Evolutionary conservation across 371 early-diverging fungal species (phyloP).

Genomic region (Vairimorpha apis): DNA sequence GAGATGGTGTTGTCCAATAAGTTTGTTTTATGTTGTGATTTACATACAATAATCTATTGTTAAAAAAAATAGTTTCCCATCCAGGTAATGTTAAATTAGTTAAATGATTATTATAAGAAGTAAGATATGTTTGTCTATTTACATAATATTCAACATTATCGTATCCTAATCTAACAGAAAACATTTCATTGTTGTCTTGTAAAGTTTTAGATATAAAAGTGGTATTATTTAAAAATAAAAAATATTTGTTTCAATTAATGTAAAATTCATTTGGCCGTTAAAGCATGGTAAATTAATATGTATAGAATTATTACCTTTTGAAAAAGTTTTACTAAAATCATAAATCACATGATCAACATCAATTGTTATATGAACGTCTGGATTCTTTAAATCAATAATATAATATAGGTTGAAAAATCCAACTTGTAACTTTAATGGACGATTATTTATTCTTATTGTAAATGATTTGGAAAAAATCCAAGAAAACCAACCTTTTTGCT

Average conservation of each 20-base stretch:
- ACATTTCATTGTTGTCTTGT: background rate
- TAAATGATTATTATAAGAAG: background rate
- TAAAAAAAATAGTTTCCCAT: conserved; percentile 5
- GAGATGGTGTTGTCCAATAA: conserved; percentile 3
- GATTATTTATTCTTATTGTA: conserved; percentile 2
- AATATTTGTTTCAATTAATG: background rate
- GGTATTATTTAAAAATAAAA: background rate
- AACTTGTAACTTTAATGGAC: background rate
- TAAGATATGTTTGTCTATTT: conserved; percentile 7
- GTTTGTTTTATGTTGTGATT: background rate
- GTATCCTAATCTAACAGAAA: background rate
- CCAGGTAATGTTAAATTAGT: background rate
- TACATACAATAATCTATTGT: background rate
- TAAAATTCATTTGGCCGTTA: background rate
- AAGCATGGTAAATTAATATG: background rate
- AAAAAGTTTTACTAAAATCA: conserved; percentile 15
- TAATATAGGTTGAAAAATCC: background rate
- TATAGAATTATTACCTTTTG: background rate
- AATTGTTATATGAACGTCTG: conserved; percentile 7
- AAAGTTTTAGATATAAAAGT: background rate
- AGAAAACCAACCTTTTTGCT: conserved; percentile 8
- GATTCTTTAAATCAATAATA: background rate
- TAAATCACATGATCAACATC: conserved; percentile 17
- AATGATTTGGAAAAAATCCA: background rate
- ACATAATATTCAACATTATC: conserved; percentile 2